These are phyloP conservation scores for Blastocystis sp. DNA, from an alignment of 352 stramenopile species.

Conservation along the genomic window DNA sequence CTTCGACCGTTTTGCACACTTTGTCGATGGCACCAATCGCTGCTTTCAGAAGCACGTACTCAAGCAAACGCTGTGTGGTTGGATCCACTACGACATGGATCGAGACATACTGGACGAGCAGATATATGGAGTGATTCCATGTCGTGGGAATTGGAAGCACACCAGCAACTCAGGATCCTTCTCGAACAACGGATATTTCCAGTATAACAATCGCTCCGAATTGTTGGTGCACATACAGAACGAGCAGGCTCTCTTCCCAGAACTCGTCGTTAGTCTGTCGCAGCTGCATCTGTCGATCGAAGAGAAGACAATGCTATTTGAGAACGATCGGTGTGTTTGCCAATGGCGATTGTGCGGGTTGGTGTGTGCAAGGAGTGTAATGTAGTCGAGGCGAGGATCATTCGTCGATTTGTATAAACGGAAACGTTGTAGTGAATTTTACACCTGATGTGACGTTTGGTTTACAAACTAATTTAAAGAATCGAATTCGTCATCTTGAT, in stretches of 20 bases:
- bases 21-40: slow-evolving; percentile 28
- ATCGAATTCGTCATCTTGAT: slow-evolving; percentile 9
- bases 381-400: background rate
- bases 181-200: background rate
- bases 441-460: background rate
- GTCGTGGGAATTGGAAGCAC: background rate
- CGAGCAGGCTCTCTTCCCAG: slow-evolving; percentile 3
- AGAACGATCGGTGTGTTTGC: slow-evolving; percentile 31
- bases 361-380: background rate
- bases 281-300: background rate
- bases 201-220: background rate
- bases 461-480: background rate
- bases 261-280: background rate
- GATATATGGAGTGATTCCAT: background rate
- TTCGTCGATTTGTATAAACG: slow-evolving; percentile 10
- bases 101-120: background rate
- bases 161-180: background rate
- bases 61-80: background rate
- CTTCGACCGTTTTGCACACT: slow-evolving; percentile 41
- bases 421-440: background rate
- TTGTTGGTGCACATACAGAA: background rate
- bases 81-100: slow-evolving; percentile 20
- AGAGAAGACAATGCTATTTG: slow-evolving; percentile 42
- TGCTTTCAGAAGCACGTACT: slow-evolving; percentile 13
- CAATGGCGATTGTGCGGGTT: slow-evolving; percentile 44